These are phyloP conservation scores for Phytophthora meadii DNA, from an alignment of 352 stramenopile species.

Conservation along the genomic window DNA sequence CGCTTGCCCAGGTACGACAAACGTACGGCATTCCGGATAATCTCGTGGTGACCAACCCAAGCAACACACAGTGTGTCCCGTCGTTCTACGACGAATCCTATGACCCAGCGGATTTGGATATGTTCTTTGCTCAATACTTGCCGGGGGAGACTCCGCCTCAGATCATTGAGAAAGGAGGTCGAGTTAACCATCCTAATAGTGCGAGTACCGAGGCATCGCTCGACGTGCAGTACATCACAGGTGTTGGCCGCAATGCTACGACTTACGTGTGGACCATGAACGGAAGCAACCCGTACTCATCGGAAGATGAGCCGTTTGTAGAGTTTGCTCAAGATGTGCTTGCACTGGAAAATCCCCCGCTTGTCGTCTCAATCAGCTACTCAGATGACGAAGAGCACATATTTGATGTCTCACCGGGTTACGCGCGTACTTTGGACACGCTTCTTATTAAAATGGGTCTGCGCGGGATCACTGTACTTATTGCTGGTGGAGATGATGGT, in stretches of 20 bases:
- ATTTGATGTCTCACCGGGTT: constrained; percentile 73
- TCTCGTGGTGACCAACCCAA: constrained; percentile 70
- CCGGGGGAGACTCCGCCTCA: constrained; percentile 49
- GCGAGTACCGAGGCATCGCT: constrained; percentile 83
- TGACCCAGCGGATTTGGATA: constrained; percentile 55
- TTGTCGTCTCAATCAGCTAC: constrained; percentile 91
- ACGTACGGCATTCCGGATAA: constrained; percentile 74
- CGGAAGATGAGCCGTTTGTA: constrained; percentile 86
- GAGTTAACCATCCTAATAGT: constrained; percentile 46
- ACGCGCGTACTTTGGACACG: constrained; percentile 83
- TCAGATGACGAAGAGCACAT: constrained; percentile 92
- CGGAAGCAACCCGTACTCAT: constrained; percentile 87
- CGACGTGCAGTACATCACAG: constrained; percentile 92
- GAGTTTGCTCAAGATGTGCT: constrained; percentile 80
- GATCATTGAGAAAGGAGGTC: constrained; percentile 63
- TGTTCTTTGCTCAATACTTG: constrained; percentile 66
- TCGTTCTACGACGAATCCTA: constrained; percentile 85
- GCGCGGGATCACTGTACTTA: constrained; percentile 85
- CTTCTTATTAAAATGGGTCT: constrained; percentile 92
- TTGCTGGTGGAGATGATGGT: constrained; percentile 90
- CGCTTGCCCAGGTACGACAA: constrained; percentile 54
- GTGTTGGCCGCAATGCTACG: constrained; percentile 75
- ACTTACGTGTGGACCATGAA: constrained; percentile 87
- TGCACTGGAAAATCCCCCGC: constrained; percentile 68
- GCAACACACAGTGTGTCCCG: constrained; percentile 67